A percentile compares a stretch with the other conserved stretches of the same genome.
These are phyloP conservation scores for Porcisia deanei DNA, from an alignment of 208 protist genomes.

Conservation along the genomic window DNA sequence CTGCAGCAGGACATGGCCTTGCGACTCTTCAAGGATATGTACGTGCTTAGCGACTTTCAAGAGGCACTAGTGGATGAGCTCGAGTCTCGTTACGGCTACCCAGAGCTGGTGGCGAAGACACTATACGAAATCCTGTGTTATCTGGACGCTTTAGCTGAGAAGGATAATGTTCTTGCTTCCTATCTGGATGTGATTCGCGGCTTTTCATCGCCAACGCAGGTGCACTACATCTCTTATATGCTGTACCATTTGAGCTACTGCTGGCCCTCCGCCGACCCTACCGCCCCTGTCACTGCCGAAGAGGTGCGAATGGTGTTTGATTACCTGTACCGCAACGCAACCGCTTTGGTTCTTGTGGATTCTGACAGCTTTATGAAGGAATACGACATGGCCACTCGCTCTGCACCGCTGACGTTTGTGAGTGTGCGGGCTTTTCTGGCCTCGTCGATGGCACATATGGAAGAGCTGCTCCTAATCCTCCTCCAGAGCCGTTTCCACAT, in stretches of 20 bases:
- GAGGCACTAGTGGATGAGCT: conserved; percentile 85
- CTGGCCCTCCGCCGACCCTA: conserved; percentile 80
- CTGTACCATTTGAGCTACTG: conserved; percentile 83
- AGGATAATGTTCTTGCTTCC: conserved; percentile 55
- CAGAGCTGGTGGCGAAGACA: conserved; percentile 87
- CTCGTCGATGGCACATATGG: conserved; percentile 72
- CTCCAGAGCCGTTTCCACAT: conserved; percentile 76
- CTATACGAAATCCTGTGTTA: conserved; percentile 91
- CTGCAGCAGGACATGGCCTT: conserved; percentile 69
- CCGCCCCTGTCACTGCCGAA: conserved; percentile 50
- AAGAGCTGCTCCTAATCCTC: conserved; percentile 79
- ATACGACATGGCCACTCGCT: conserved; percentile 80
- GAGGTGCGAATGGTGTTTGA: conserved; percentile 77
- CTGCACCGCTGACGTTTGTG: conserved; percentile 68
- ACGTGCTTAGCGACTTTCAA: conserved; percentile 86
- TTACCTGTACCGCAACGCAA: conserved; percentile 75
- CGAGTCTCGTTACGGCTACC: conserved; percentile 81
- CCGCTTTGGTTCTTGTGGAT: conserved; percentile 55
- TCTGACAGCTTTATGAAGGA: conserved; percentile 65
- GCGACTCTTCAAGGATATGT: conserved; percentile 81
- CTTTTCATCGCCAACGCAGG: conserved; percentile 77
- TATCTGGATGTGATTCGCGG: conserved; percentile 86
- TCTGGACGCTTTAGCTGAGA: conserved; percentile 65
- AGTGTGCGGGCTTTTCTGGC: conserved; percentile 78
- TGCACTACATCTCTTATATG: conserved; percentile 85